Evolutionary conservation across 441 rosid species (phyloP).

Genomic region (Breynia disticha): DNA sequence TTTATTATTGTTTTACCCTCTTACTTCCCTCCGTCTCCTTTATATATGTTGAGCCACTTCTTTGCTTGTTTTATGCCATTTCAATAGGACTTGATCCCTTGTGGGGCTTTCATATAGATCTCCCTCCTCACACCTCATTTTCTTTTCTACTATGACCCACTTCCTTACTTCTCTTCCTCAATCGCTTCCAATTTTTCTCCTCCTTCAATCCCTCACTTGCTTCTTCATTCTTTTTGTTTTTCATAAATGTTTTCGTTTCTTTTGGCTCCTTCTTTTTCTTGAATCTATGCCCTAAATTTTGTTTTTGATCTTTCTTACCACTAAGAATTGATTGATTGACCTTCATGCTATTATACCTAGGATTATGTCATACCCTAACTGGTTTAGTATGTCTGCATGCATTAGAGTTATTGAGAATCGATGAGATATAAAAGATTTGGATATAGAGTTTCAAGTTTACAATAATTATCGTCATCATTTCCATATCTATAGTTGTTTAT

Average conservation of each 20-base stretch:
- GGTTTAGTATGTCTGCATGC: no score
- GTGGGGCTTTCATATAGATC: constrained; percentile 17
- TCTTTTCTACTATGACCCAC: constrained; percentile 11
- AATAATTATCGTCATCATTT: neutral
- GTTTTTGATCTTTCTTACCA: neutral
- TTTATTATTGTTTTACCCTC: neutral
- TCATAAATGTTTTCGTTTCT: no score
- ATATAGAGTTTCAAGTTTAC: no score
- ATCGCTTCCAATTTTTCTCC: constrained; percentile 2
- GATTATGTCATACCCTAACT: no score
- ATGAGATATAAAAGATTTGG: no score
- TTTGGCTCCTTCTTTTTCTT: neutral
- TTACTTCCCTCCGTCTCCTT: constrained; percentile 6
- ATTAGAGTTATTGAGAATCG: no score
- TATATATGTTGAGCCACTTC: constrained; percentile 20
- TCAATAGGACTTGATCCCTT: constrained; percentile 28
- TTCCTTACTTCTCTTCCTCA: constrained; percentile 10
- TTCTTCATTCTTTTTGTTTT: neutral
- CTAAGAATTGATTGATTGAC: neutral
- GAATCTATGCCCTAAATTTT: neutral
- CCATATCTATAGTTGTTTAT: neutral
- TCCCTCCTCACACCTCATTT: constrained; percentile 18
- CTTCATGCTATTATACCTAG: no score
- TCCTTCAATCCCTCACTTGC: neutral
- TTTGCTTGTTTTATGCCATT: constrained; percentile 39